Base-by-base conservation (phyloP, 805 yeast genomes). In the Starmerella floricola region DNA sequence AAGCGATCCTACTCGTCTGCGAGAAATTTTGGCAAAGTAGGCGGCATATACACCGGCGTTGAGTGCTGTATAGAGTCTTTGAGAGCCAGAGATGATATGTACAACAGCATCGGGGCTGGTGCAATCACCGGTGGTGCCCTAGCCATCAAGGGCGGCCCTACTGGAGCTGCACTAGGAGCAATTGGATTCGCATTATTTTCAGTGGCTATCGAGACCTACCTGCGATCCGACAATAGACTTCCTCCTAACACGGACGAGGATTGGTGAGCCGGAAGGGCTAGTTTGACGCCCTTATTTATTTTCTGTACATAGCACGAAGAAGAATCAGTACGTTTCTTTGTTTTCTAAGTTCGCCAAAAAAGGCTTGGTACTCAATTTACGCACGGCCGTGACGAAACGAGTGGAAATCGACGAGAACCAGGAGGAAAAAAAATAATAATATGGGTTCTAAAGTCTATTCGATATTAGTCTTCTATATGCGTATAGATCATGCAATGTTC, bases 171-270 rank as follows among this genome's bases (percentile, higher is more conserved):
- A 20, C 60, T 87, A 45, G 98, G 98, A 1, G 91, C 97, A 68
- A 95, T 93, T 21, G 98, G 96, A 8, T 91, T 91, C 66, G 96
- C 97, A 2, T 94, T 91, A 6, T 91, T 91, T 61, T 79, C 94
- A 42, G 48, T 62, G 4, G 66, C 63, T 4, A 56, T 87, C 45
- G 95, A 87, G 58, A 59, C 81, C 51, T 87, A 87, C 55, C 71
- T 87, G 79, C 73, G 87, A 53, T 76, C 82, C 53, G 96, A 86
- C 52, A 72, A 78, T 57, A 77, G 78, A 3, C 72, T 73, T 36
- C 96, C 97, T 19, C 96, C 97, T 16, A 58, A 68, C 36, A 79
- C 82, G 56, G 97, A 91, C 64, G 91, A 86, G 62, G 93, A 86
- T 43, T 62, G 60, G 48, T 60, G 49, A 40, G 20, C 27, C 32